Evolutionary conservation across 2,329 filamentous ascomycete species (phyloP), one percentile per base, ranked within the genome.

Genomic region (Hortaea werneckii): DNA sequence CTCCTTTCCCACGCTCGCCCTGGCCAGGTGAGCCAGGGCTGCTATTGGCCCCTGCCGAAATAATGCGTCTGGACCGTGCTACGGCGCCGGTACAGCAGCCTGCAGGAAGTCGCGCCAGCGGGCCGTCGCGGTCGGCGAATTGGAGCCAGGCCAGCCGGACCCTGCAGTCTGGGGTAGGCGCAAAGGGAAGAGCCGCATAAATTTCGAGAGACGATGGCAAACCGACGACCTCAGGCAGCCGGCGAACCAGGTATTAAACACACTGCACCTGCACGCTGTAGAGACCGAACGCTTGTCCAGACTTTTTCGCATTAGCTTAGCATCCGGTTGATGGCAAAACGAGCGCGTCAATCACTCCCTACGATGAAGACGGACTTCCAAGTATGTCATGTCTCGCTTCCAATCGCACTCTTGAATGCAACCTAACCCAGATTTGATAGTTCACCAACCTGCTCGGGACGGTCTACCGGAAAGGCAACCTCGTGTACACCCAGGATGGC

Each of bases 381-480:
- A 81, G 90, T 94, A 70, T 48, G 27, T 6, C 29, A 70, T 48
- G 27, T 6, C 29, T 44, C 30, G 37, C 13, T 20, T 39, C 8
- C 37, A n/a, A 35, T 35, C 5, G 20, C 13, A 13, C 7, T 26
- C 37, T 13, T n/a, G 37, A n/a, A 13, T 13, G 2, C 13, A 39
- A 39, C 10, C 32, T 35, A 35, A 9, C 37, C 20, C 10, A 39
- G 8, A 39, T 8, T 39, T 13, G 13, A 10, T 61, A 95, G 89
- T 98, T 98, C 72, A 95, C 90, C 66, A 98, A 96, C 70, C 79
- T 98, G 65, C 79, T 98, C 62, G 94, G 92, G 65, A 98, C 92
- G 57, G 92, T 98, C 64, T 98, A 96, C 75, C 87, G 88, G 73
- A 87, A 89, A 78, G 92, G 94, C 69, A 98, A 96, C 67, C 79